Evolutionary conservation across 257 asterid species (phyloP).

Genomic region (Nicotiana attenuata): DNA sequence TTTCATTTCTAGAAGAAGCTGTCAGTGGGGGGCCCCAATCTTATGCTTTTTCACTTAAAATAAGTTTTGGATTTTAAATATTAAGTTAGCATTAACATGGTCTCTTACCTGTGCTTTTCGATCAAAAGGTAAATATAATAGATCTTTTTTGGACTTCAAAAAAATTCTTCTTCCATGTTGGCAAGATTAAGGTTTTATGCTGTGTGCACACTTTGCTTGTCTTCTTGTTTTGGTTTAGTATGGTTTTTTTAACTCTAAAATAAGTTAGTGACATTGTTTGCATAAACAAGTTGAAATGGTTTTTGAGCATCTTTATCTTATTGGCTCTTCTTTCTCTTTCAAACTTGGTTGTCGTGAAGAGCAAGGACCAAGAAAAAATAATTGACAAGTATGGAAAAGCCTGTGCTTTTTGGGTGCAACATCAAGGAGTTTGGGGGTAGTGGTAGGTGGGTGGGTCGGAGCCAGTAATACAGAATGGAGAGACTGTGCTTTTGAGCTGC

Average conservation of each 20-base stretch:
- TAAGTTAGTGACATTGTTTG: not conserved
- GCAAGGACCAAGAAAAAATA: not conserved
- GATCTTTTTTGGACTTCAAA: not conserved
- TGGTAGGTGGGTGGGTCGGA: not conserved
- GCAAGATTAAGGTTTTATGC: not conserved
- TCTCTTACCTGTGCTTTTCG: not conserved
- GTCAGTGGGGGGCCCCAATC: not conserved
- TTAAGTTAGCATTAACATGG: not conserved
- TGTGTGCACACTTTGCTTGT: slow-evolving; percentile 1
- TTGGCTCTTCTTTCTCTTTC: not conserved
- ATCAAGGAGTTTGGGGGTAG: not conserved
- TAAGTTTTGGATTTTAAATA: not conserved
- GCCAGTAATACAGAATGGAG: not conserved
- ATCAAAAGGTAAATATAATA: not conserved
- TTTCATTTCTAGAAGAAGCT: not conserved
- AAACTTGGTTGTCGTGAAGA: not conserved
- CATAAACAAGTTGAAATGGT: slow-evolving; percentile 3
- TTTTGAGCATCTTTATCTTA: not conserved
- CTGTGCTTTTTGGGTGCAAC: not conserved
- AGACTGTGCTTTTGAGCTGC: not conserved
- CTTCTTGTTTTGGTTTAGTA: not conserved
- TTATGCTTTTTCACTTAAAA: not conserved
- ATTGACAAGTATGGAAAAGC: not conserved
- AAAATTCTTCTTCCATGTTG: not conserved
- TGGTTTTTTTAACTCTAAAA: not conserved